phyloP scores from a whole-genome alignment of 169 alveolate genomes.

The Eimeria falciformis region DNA sequence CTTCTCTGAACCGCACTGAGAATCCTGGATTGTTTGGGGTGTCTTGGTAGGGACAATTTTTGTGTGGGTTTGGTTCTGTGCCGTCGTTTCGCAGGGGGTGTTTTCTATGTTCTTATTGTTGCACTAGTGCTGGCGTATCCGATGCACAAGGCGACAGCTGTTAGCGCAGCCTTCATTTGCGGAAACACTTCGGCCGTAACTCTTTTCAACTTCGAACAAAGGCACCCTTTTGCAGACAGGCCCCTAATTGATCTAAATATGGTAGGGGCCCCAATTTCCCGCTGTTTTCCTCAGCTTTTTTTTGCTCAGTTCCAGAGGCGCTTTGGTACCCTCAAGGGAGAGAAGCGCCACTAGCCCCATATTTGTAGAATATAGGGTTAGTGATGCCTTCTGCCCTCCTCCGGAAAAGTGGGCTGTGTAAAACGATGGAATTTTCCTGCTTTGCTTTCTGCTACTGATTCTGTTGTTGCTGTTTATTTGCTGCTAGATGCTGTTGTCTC shows the following conservation, averaged over 20 bases:
- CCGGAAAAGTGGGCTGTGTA: no score
- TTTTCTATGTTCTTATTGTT: not conserved
- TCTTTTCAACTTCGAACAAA: not conserved
- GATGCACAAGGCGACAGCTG: not conserved
- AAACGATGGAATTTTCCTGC: not conserved
- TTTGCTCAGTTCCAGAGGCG: no score
- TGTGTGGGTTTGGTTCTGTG: not conserved
- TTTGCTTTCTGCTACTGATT: not conserved
- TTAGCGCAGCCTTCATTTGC: not conserved
- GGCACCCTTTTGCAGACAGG: not conserved
- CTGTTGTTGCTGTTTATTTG: not conserved
- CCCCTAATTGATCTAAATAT: not conserved
- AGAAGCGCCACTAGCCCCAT: no score
- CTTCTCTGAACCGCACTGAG: no score
- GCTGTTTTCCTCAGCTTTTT: no score
- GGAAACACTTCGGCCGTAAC: not conserved
- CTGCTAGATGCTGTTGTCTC: not conserved
- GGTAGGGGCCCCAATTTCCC: not conserved
- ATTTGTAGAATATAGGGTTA: no score
- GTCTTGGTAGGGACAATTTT: no score
- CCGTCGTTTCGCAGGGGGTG: not conserved
- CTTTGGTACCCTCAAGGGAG: no score
- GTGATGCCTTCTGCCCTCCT: no score
- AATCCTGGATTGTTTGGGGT: no score
- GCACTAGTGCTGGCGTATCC: not conserved